Evolutionary conservation across 805 yeast species (phyloP), one percentile per base, ranked within the genome.

Genomic region (Teunomyces atbi): DNA sequence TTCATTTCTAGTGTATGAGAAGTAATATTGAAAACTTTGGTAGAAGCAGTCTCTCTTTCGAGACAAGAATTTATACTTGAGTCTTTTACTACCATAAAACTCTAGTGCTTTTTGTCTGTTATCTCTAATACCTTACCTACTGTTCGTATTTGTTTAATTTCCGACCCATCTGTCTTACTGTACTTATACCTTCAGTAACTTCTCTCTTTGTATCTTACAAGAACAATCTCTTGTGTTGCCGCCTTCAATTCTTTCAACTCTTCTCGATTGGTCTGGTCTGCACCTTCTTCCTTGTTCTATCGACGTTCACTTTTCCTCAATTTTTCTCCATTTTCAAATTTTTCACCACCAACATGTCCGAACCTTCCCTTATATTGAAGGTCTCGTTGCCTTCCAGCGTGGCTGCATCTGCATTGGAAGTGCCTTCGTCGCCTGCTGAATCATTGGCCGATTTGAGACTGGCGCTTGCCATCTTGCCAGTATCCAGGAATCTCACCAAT

Each of bases 401-500:
- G 50, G 57, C 44, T 49, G 11, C 35, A 46, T 59, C 43, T 51
- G 58, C 37, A 37, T 58, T 65, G 46, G 63, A 61, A 43, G 55
- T 72, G 37, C 65, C 65, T 29, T 63, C 68, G 19, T 54, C 64
- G 26, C 49, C 54, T 60, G 62, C 47, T 41, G 89, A 82, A 50
- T 62, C 82, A 15, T 58, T 86, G 42, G 66, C 74, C 37, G 87
- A 83, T 45, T 70, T 88, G 41, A 74, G 70, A 50, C 81, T 80
- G 57, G 74, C 85, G 12, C 64, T 88, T 42, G 65, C 75, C n/a
- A 65, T 80, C n/a, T 64, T 81, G 26, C 79, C 85, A 7, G 70
- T 72, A 20, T 77, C 85, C 36, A 74, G 74, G 54, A 83, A 81
- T 41, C 73, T 77, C 55, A 84, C 95, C 26, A 77, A 81, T 53